Percentiles rank a stretch among this genome's conserved stretches.
These are phyloP conservation scores for Ceriops zippeliana DNA, from an alignment of 345 rosid genomes.

Conservation along the genomic window DNA sequence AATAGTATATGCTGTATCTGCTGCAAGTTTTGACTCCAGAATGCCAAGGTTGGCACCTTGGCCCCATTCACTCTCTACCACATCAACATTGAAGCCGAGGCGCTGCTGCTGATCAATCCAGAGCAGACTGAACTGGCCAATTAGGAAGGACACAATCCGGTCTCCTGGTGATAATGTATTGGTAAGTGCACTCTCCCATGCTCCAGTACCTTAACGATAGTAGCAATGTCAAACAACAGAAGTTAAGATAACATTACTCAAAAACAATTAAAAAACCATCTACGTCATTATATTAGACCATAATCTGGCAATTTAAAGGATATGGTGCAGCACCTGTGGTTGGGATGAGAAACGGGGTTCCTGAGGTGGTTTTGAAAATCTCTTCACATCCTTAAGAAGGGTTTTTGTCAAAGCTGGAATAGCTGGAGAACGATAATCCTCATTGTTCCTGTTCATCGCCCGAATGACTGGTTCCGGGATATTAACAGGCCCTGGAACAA, in stretches of 20 bases:
- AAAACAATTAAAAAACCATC: not conserved
- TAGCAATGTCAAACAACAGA: slow-evolving; percentile 1
- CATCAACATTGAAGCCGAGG: slow-evolving; percentile 87
- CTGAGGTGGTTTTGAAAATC: slow-evolving; percentile 89
- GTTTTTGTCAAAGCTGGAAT: slow-evolving; percentile 82
- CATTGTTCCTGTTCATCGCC: slow-evolving; percentile 98
- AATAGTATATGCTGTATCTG: slow-evolving; percentile 67
- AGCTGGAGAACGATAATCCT: slow-evolving; percentile 97
- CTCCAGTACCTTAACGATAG: slow-evolving; percentile 70
- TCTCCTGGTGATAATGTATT: slow-evolving; percentile 97
- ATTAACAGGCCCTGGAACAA: slow-evolving; percentile 98
- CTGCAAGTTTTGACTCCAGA: slow-evolving; percentile 74
- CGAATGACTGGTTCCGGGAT: slow-evolving; percentile 91
- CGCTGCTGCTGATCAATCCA: slow-evolving; percentile 99
- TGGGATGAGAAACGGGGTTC: slow-evolving; percentile 85
- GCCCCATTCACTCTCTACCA: slow-evolving; percentile 94
- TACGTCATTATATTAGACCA: too few species aligned
- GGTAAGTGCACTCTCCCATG: slow-evolving; percentile 99
- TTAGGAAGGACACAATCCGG: slow-evolving; percentile 77
- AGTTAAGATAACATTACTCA: not conserved
- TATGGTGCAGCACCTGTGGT: slow-evolving; percentile 55
- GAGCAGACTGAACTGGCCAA: slow-evolving; percentile 94
- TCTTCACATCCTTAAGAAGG: slow-evolving; percentile 86
- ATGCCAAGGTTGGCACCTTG: slow-evolving; percentile 91
- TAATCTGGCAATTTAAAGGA: too few species aligned